A percentile compares a stretch with the other conserved stretches of the same genome.
phyloP scores from a whole-genome alignment of 2,329 filamentous ascomycete species.

The Nemania bipapillata region DNA sequence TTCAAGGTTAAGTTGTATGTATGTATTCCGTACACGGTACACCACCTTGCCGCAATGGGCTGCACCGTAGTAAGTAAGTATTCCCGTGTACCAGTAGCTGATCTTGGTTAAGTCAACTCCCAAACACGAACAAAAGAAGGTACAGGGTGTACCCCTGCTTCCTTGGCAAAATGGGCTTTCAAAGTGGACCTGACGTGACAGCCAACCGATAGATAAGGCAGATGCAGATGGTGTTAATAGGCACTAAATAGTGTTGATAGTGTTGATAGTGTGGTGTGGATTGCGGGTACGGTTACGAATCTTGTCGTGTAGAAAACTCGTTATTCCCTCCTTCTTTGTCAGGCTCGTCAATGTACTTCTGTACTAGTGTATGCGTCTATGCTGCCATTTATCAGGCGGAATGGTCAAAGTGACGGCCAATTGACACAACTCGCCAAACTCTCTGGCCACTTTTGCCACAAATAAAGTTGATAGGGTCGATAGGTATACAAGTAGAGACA shows the following conservation, averaged over 20 bases:
- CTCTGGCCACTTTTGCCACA: slow-evolving; percentile 5
- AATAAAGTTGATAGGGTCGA: slow-evolving; percentile 9
- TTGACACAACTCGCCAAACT: slow-evolving; percentile 24
- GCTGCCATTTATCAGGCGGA: not conserved
- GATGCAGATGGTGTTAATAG: slow-evolving; percentile 13
- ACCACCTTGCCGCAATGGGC: not conserved
- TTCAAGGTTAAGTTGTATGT: not conserved
- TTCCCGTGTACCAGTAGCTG: slow-evolving; percentile 5
- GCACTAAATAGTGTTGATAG: not conserved
- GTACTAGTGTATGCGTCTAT: too few species aligned
- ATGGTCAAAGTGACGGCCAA: slow-evolving; percentile 9
- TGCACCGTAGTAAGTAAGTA: not conserved
- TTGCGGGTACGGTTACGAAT: not conserved
- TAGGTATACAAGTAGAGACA: not conserved
- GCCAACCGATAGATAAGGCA: slow-evolving; percentile 32
- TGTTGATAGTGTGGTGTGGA: slow-evolving; percentile 4
- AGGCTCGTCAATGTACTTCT: not conserved
- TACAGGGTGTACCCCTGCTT: slow-evolving; percentile 14
- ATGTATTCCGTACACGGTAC: too few species aligned
- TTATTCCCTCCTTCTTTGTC: not conserved
- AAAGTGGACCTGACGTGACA: slow-evolving; percentile 20
- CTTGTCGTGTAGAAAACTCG: not conserved
- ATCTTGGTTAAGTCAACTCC: slow-evolving; percentile 16
- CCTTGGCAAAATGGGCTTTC: slow-evolving; percentile 13
- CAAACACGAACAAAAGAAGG: slow-evolving; percentile 28